Evolutionary conservation across 2,329 filamentous ascomycete genomes (phyloP), one percentile per base, ranked within the genome.

Genomic region (Whalleya microplaca): DNA sequence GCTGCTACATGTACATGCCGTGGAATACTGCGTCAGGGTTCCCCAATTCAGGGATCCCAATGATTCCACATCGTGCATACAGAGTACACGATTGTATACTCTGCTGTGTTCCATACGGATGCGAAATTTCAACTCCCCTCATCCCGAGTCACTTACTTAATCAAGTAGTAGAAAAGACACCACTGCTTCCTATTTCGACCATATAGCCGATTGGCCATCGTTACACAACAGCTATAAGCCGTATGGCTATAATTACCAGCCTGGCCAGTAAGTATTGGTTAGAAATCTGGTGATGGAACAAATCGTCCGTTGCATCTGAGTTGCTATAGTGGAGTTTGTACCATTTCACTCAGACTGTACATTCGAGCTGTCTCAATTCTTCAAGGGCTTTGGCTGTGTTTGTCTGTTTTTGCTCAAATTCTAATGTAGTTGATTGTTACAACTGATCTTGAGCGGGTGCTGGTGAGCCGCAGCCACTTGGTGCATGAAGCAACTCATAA

Each of bases 41-140:
- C 32, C 32, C 32, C 8, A 16, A 3, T 37, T 16, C 32, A 16
- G 32, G 32, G 52, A 56, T 61, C 51, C 57, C 54, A 56, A 60
- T 61, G 55, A 58, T 48, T 43, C 43, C 27, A 51, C 48, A 48
- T 45, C 40, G 47, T 37, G 23, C 21, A 47, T 23, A 49, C 21
- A 47, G 41, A 49, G 16, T 37, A 16, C 32, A 16, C 23, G 23
- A 9, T 9, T 27, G 23, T 27, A 27, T 27, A 27, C 4, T 27
- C 32, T 14, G 32, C 14, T 37, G 32, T 37, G 32, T 37, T 16
- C 32, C 32, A 37, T 37, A 37, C 32, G 10, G 32, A 37, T 37
- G 10, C 32, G 14, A 37, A 12, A 12, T 16, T 3, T 16, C 32
- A 37, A 37, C 32, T 37, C 32, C 32, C 10, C 3, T 37, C 32